These are phyloP conservation scores for Pseudocercospora fijiensis DNA, from an alignment of 2,329 filamentous ascomycete genomes.

Conservation along the genomic window DNA sequence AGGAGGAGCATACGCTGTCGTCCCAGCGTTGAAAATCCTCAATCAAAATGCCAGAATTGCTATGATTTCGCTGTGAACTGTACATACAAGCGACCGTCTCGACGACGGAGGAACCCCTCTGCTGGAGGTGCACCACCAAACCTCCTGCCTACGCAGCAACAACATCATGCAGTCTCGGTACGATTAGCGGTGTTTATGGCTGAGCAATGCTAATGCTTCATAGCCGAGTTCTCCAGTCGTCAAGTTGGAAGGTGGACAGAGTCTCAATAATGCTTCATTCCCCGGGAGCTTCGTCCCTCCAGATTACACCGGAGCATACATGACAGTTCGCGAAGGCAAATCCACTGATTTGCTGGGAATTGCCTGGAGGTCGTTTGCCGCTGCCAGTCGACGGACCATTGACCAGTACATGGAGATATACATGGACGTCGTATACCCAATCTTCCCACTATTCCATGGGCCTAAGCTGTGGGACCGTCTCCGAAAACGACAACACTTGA, in stretches of 20 bases:
- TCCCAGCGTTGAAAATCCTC: constrained; percentile 38
- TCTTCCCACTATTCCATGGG: constrained; percentile 55
- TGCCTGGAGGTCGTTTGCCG: constrained; percentile 45
- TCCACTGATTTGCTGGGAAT: constrained; percentile 31
- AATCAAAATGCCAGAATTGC: constrained; percentile 51
- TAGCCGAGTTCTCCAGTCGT: constrained; percentile 23
- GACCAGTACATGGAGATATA: constrained; percentile 49
- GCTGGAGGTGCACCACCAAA: constrained; percentile 28
- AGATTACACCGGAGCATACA: constrained; percentile 28
- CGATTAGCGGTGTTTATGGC: background rate
- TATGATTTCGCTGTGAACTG: constrained; percentile 52
- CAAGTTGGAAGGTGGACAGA: constrained; percentile 20
- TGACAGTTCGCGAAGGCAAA: constrained; percentile 28
- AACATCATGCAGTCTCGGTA: constrained; percentile 7
- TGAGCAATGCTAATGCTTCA: background rate
- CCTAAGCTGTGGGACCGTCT: constrained; percentile 46
- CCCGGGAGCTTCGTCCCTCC: constrained; percentile 7
- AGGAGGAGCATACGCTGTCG: constrained; percentile 49
- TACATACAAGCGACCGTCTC: constrained; percentile 49
- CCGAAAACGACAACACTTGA: constrained; percentile 46
- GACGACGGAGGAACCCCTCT: constrained; percentile 36
- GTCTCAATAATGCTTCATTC: background rate
- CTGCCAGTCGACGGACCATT: constrained; percentile 44
- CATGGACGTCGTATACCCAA: constrained; percentile 56
- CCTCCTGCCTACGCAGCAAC: constrained; percentile 27